phyloP scores from a whole-genome alignment of 2,329 filamentous ascomycete species.

The Hypoxylon sp. region DNA sequence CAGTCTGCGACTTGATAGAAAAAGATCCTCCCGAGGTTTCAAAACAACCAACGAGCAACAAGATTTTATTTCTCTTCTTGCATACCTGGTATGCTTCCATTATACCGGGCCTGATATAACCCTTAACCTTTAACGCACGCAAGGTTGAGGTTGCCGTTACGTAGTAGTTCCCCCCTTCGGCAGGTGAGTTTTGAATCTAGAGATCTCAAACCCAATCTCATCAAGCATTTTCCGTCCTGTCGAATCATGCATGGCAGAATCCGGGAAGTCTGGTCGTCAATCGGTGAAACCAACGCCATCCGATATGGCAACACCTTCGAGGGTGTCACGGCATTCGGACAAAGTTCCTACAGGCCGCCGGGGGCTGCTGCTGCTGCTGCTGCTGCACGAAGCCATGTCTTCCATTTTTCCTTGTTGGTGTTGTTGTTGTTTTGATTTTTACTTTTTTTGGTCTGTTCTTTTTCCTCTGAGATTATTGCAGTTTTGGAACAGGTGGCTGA shows the following conservation, averaged over 20 bases:
- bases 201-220: conserved; percentile 39
- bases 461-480: too few species aligned
- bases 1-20: too few species aligned
- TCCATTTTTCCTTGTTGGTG: neutral
- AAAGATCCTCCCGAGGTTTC: too few species aligned
- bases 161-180: too few species aligned
- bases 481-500: conserved; percentile 36
- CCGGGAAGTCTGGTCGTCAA: conserved; percentile 25
- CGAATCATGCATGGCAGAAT: conserved; percentile 26
- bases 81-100: too few species aligned
- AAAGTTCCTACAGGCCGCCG: conserved; percentile 40
- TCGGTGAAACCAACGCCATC: conserved; percentile 37
- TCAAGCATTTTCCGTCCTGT: conserved; percentile 19
- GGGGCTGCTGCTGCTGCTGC: too few species aligned
- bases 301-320: conserved; percentile 33
- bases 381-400: neutral
- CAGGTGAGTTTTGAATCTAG: too few species aligned
- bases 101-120: too few species aligned
- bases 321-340: conserved; percentile 45
- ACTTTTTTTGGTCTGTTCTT: neutral
- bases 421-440: conserved; percentile 7
- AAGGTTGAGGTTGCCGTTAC: conserved; percentile 27
- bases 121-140: too few species aligned
- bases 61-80: too few species aligned
- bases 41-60: too few species aligned